These are phyloP conservation scores for Chrysoporthe cubensis DNA, from an alignment of 2,329 filamentous ascomycete species.

Conservation along the genomic window DNA sequence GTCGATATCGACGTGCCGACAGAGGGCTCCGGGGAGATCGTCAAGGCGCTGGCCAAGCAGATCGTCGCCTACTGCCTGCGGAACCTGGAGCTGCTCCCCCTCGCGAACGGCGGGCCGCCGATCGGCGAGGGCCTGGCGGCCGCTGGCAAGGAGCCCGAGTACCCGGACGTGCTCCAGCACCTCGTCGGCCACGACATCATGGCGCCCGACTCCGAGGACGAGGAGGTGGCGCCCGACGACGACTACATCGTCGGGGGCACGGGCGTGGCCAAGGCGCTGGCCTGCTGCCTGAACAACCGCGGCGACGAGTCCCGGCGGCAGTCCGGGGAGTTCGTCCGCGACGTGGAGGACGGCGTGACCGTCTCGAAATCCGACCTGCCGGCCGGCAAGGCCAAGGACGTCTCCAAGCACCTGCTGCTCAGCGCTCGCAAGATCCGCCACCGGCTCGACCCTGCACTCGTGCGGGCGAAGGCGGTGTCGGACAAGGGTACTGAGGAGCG, in stretches of 20 bases:
- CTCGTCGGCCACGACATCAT: slow-evolving; percentile 74
- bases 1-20: slow-evolving; percentile 90
- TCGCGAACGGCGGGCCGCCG: slow-evolving; percentile 53
- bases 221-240: slow-evolving; percentile 78
- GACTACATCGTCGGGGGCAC: slow-evolving; percentile 97
- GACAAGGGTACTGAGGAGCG: slow-evolving; percentile 62
- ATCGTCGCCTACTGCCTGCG: slow-evolving; percentile 92
- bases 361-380: slow-evolving; percentile 46
- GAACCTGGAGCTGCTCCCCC: slow-evolving; percentile 82
- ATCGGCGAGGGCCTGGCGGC: slow-evolving; percentile 42
- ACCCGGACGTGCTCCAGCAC: slow-evolving; percentile 81
- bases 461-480: slow-evolving; percentile 69
- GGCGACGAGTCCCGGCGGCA: slow-evolving; percentile 63
- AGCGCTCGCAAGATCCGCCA: slow-evolving; percentile 87
- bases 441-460: slow-evolving; percentile 81
- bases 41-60: slow-evolving; percentile 90
- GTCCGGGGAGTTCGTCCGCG: slow-evolving; percentile 57
- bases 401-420: slow-evolving; percentile 86
- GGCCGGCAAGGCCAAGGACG: slow-evolving; percentile 77
- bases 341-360: slow-evolving; percentile 55
- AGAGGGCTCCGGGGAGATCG: slow-evolving; percentile 81
- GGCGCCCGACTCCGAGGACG: slow-evolving; percentile 57
- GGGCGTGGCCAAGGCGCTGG: slow-evolving; percentile 90
- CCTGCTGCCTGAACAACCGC: slow-evolving; percentile 86
- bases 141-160: slow-evolving; percentile 47